phyloP scores from a whole-genome alignment of 371 early-diverging fungal species.

The Mortierella sp. region DNA sequence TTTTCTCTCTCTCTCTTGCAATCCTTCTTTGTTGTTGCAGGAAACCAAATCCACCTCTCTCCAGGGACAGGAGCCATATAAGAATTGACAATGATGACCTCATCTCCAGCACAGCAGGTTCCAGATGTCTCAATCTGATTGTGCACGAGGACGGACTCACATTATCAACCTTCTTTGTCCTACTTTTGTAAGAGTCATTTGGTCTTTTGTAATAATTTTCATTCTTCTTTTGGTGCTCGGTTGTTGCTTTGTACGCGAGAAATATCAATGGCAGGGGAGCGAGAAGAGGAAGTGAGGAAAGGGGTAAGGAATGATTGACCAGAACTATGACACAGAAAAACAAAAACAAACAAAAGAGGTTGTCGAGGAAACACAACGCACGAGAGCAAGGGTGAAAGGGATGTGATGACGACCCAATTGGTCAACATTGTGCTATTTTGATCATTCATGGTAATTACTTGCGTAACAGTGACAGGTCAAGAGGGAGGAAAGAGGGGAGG shows the following conservation, averaged over 20 bases:
- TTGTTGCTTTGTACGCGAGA: too few species aligned
- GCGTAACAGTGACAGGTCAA: not conserved
- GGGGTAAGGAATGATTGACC: not conserved
- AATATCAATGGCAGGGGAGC: not conserved
- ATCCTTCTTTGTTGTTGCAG: not conserved
- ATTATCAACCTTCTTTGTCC: too few species aligned
- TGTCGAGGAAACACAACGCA: not conserved
- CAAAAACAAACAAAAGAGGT: not conserved
- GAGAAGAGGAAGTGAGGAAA: not conserved
- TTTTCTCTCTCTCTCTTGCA: not conserved
- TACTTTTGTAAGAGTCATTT: not conserved
- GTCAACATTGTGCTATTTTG: not conserved
- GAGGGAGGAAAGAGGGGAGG: not conserved
- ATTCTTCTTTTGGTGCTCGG: too few species aligned
- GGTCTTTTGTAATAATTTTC: too few species aligned
- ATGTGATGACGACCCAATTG: not conserved
- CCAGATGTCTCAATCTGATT: not conserved
- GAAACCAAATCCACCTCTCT: not conserved
- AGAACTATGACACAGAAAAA: not conserved
- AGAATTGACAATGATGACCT: not conserved
- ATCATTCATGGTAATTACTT: conserved; percentile 3
- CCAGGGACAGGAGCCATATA: not conserved
- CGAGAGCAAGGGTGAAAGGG: conserved; percentile 7
- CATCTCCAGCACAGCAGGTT: not conserved
- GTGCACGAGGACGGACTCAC: too few species aligned